Conservation (phyloP, 345 rosid genomes). For the Linum tenue region DNA sequence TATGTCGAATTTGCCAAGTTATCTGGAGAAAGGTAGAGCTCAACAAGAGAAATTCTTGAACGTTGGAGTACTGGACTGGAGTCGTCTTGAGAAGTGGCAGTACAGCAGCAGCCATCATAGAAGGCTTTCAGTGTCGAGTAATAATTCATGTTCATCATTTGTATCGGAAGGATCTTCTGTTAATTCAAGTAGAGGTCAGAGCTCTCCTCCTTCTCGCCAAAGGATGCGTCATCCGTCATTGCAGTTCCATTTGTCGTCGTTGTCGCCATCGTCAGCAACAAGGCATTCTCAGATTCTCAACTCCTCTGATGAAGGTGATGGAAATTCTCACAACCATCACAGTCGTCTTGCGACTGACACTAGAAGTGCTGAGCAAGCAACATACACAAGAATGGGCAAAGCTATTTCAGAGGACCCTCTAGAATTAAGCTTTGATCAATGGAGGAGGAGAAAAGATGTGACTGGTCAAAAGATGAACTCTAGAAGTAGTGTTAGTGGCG, state of each 20-base stretch:
- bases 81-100: conserved; percentile 82
- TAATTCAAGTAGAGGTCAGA: conserved; percentile 37
- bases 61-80: conserved; percentile 93
- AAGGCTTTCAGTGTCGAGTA: conserved; percentile 37
- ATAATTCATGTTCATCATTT: conserved; percentile 32
- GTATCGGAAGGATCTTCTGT: conserved; percentile 42
- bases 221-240: conserved; percentile 31
- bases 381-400: neutral
- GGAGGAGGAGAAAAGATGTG: neutral
- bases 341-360: neutral
- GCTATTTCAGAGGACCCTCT: neutral
- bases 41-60: conserved; percentile 52
- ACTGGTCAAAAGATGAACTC: neutral
- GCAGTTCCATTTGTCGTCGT: conserved; percentile 33
- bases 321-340: conserved; percentile 25
- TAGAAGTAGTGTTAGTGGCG: too few species aligned
- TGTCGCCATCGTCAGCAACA: conserved; percentile 37
- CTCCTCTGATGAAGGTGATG: conserved; percentile 21
- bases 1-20: conserved; percentile 82
- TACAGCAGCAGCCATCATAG: conserved; percentile 37
- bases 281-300: too few species aligned
- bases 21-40: conserved; percentile 51
- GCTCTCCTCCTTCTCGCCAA: conserved; percentile 32
- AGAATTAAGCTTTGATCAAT: neutral
- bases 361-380: neutral